Conservation (phyloP, 2,329 filamentous ascomycete genomes). For the Pestalotiopsis sp. region DNA sequence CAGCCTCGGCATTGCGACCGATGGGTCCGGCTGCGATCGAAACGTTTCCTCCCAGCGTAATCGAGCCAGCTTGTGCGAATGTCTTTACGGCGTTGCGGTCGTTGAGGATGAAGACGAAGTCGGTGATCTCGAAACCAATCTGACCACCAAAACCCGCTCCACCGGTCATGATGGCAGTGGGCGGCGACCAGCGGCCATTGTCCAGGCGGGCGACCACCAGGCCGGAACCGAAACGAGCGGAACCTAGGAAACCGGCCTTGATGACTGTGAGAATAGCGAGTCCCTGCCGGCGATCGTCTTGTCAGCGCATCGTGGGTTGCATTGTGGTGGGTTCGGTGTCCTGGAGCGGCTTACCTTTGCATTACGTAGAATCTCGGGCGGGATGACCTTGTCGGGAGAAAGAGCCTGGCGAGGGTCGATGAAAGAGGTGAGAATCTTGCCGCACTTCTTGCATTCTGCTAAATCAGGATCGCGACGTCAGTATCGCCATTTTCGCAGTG, state of each 20-base stretch:
- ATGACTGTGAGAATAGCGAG: constrained; percentile 85
- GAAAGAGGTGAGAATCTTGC: constrained; percentile 93
- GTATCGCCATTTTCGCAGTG: constrained; percentile 14
- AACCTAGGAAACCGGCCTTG: constrained; percentile 85
- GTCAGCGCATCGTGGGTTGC: neutral
- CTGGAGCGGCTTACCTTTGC: constrained; percentile 70
- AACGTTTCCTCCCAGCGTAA: constrained; percentile 95
- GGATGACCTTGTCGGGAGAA: constrained; percentile 96
- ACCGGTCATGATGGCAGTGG: constrained; percentile 78
- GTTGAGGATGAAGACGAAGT: constrained; percentile 98
- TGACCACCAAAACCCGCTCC: constrained; percentile 85
- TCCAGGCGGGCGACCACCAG: constrained; percentile 79
- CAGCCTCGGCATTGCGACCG: constrained; percentile 92
- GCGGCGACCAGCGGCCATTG: constrained; percentile 80
- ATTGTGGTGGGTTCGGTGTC: neutral
- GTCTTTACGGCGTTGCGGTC: constrained; percentile 87
- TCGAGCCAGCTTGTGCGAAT: constrained; percentile 87
- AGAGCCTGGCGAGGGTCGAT: constrained; percentile 92
- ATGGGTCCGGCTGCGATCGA: constrained; percentile 93
- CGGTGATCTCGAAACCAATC: constrained; percentile 85
- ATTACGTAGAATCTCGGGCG: constrained; percentile 82
- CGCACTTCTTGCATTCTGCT: constrained; percentile 98
- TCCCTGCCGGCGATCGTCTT: constrained; percentile 47
- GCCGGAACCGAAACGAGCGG: constrained; percentile 79
- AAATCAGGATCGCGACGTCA: constrained; percentile 21